A percentile compares a stretch with the other conserved stretches of the same genome.
These are phyloP conservation scores for Penicillium occitanis DNA, from an alignment of 2,329 filamentous ascomycete species.

Conservation along the genomic window DNA sequence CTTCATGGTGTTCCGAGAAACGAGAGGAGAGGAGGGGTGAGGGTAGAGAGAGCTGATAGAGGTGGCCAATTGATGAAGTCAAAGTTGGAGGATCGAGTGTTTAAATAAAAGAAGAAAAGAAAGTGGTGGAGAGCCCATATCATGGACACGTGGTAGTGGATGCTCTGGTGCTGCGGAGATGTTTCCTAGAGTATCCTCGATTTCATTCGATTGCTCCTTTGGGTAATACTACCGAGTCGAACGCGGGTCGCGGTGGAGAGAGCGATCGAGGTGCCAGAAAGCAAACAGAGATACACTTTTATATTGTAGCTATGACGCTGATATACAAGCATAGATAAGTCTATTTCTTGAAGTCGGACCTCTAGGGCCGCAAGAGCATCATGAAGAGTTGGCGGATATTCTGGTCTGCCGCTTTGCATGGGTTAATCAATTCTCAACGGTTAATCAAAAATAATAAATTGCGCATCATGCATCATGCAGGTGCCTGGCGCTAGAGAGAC, in stretches of 20 bases:
- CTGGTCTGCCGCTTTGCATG: neutral
- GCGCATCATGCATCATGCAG: neutral
- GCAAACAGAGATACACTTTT: conserved; percentile 1
- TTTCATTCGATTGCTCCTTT: neutral
- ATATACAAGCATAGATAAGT: neutral
- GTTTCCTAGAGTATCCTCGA: conserved; percentile 6
- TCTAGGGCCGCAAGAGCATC: neutral
- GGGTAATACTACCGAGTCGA: conserved; percentile 1
- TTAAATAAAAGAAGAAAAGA: neutral
- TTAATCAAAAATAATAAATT: neutral
- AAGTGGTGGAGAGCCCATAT: neutral
- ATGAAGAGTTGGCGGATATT: neutral
- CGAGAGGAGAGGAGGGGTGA: too few relatives aligned
- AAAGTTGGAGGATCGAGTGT: neutral
- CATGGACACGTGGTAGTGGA: conserved; percentile 5
- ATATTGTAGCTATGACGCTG: neutral
- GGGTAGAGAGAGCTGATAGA: neutral
- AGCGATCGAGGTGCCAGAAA: neutral
- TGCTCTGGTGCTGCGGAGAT: neutral
- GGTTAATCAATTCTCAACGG: neutral
- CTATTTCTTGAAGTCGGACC: neutral
- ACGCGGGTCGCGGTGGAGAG: conserved; percentile 1
- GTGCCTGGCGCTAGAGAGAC: neutral
- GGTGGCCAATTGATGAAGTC: neutral
- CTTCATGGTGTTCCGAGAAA: neutral